phyloP scores from a whole-genome alignment of 805 yeast genomes.

The Lipomyces japonicus region DNA sequence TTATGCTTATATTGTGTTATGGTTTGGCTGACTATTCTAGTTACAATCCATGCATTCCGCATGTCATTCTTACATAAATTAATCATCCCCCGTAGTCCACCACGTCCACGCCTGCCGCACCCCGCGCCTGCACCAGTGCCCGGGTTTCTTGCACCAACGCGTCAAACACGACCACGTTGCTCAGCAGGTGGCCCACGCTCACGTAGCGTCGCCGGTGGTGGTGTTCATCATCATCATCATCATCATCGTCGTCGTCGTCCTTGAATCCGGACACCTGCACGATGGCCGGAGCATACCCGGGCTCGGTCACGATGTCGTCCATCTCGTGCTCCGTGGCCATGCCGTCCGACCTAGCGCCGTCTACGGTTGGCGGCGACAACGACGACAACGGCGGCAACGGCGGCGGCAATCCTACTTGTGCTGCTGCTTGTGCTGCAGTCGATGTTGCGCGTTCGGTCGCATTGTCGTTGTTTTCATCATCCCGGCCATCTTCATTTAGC shows the following conservation, averaged over 20 bases:
- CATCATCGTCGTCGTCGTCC: background rate
- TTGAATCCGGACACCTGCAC: slow-evolving; percentile 20
- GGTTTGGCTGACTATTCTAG: too few species aligned
- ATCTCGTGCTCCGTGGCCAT: slow-evolving; percentile 15
- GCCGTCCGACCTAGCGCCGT: background rate
- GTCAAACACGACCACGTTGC: slow-evolving; percentile 30
- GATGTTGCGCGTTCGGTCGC: background rate
- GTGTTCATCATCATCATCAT: background rate
- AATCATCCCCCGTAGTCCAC: slow-evolving; percentile 9
- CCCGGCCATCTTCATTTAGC: slow-evolving; percentile 8
- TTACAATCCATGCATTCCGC: too few species aligned
- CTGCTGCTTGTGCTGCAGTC: slow-evolving; percentile 4
- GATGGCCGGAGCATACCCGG: slow-evolving; percentile 14
- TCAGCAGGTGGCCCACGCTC: slow-evolving; percentile 29
- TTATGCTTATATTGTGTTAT: too few species aligned
- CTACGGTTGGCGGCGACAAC: background rate
- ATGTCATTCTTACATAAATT: too few species aligned
- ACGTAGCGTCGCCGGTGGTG: slow-evolving; percentile 24
- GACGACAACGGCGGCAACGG: background rate
- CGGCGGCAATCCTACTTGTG: background rate
- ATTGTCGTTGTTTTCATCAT: background rate
- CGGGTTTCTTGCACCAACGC: slow-evolving; percentile 34
- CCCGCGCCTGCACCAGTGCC: slow-evolving; percentile 33
- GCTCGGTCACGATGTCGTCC: slow-evolving; percentile 18
- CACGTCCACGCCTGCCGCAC: slow-evolving; percentile 24